Conservation (phyloP, 202 grass and related monocot genomes). For the Carex sylvatica region DNA sequence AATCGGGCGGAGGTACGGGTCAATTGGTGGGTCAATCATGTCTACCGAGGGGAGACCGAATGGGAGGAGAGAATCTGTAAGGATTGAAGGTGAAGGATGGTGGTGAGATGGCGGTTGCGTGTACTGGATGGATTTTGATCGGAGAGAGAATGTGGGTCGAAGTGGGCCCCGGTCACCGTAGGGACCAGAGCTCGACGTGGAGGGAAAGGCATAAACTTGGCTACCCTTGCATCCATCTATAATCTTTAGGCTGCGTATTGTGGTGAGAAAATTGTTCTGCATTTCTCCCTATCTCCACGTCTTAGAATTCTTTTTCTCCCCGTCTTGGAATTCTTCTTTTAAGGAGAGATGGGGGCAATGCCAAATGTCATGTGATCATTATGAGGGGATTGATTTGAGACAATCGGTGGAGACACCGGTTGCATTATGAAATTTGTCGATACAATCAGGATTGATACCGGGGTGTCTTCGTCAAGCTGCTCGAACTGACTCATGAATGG, state of each 20-base stretch:
- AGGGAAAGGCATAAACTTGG: constrained; percentile 65
- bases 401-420: neutral
- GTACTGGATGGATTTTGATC: constrained; percentile 49
- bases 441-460: constrained; percentile 55
- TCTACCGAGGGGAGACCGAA: constrained; percentile 63
- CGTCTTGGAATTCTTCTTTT: neutral
- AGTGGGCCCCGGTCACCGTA: constrained; percentile 17
- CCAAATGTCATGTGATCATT: constrained; percentile 12
- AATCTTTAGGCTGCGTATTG: constrained; percentile 85
- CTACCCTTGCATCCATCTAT: constrained; percentile 80
- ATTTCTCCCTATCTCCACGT: constrained; percentile 27
- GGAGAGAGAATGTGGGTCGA: constrained; percentile 46
- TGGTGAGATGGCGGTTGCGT: constrained; percentile 23
- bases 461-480: constrained; percentile 50
- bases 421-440: constrained; percentile 35
- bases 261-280: constrained; percentile 94
- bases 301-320: neutral
- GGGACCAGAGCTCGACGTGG: constrained; percentile 36
- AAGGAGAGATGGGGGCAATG: neutral
- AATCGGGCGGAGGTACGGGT: constrained; percentile 58
- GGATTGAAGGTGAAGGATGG: constrained; percentile 41
- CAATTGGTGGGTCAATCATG: constrained; percentile 58
- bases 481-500: constrained; percentile 43
- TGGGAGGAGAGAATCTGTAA: constrained; percentile 52
- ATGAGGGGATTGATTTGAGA: neutral